These are phyloP conservation scores for Lactifluus volemus DNA, from an alignment of 768 basidiomycete species.

Conservation along the genomic window DNA sequence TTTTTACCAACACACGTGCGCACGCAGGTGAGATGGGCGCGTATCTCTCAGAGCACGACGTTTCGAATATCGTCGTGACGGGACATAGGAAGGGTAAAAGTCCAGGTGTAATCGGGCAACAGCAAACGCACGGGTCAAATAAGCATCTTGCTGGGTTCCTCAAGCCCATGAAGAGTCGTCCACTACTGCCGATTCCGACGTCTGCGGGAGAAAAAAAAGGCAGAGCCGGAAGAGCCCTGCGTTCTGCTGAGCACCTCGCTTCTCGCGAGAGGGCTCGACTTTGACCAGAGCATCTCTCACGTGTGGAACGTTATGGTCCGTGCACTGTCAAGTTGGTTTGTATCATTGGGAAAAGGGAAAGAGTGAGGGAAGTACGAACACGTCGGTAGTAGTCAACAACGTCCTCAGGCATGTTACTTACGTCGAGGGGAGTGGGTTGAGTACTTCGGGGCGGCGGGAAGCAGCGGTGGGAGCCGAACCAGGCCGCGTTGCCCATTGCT, in stretches of 20 bases:
- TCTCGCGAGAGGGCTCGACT: conserved; percentile 86
- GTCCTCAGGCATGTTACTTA: no score
- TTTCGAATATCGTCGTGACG: conserved; percentile 11
- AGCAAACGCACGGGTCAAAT: conserved; percentile 14
- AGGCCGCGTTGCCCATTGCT: conserved; percentile 18
- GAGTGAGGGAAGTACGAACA: no score
- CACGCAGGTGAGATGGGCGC: conserved; percentile 15
- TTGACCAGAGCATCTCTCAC: conserved; percentile 67
- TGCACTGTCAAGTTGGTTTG: no score
- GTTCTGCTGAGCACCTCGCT: conserved; percentile 87
- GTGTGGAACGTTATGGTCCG: no score
- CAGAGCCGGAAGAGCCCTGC: conserved; percentile 42
- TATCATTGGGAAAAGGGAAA: no score
- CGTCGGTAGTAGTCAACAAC: no score
- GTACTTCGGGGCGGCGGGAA: no score
- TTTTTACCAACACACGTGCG: conserved; percentile 63
- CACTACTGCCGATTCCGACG: neutral
- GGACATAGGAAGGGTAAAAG: conserved; percentile 1
- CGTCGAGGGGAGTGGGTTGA: no score
- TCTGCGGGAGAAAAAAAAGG: neutral
- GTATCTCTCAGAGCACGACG: conserved; percentile 8
- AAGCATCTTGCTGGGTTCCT: conserved; percentile 18
- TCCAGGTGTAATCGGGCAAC: neutral
- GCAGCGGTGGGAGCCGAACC: no score
- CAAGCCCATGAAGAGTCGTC: conserved; percentile 28